Base-by-base conservation (phyloP, 257 asterid genomes). In the Scutellaria barbata region DNA sequence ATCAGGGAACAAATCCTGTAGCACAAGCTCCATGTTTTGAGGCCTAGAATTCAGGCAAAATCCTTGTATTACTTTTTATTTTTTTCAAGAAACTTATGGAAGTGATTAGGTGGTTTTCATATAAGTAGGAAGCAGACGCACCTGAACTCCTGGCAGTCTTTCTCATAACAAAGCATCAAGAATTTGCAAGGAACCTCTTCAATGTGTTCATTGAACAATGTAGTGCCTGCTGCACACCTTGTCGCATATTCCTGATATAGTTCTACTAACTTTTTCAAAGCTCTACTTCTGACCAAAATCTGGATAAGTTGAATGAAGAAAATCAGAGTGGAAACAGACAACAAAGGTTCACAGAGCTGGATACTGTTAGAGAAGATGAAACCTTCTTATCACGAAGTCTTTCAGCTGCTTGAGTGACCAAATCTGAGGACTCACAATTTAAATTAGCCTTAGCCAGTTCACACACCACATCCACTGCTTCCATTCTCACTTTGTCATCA, bases 341-440 rank as follows among this genome's bases (percentile, higher is more conserved):
- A 66, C 10, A 65, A 14, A 74, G 69, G 16, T 17, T 73, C 51
- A 54, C 39, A 71, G 52, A 61, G 43, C 43, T 17, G 64, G 60
- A 69, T 61, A 73, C 57, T 68, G 70, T 47, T 13, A 47, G 54
- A 73, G 70, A 66, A 67, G 63, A 64, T 18, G 17, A 59, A 55
- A 92, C 98, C 96, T 92, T 90, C 89, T 90, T 92, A 78, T 92
- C 98, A 72, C 96, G 88, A 64, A 92, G 88, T 74, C 98, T 87
- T 76, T 88, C 91, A 11, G 86, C 81, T 66, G 88, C 94, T 63
- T 51, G 81, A 79, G 84, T 67, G 74, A 92, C 77, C 70, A 88
- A 82, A 74, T 85, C 86, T 67, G 81, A 53, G 43, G 88, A 86
- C 56, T 75, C 57, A 13, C 78, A 78, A 52, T 77, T 82, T 46